Conservation (phyloP, 306 rosid species). For the Trifolium subterraneum region DNA sequence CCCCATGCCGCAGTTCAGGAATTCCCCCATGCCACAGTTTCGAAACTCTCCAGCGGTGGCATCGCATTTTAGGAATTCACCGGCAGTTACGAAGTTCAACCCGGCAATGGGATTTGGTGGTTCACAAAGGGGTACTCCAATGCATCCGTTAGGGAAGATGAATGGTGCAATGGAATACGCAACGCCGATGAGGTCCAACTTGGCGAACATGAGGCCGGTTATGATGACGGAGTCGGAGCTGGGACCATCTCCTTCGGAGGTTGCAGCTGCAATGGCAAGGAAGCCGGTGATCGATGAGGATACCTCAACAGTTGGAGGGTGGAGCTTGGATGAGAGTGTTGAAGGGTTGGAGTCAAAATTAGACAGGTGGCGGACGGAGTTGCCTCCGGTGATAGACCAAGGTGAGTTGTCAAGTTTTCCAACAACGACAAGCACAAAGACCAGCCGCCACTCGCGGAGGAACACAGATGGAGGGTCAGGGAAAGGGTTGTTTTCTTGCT, state of each 20-base stretch:
- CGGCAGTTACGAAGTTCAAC: conserved; percentile 33
- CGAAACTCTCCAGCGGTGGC: conserved; percentile 20
- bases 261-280: conserved; percentile 69
- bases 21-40: conserved; percentile 36
- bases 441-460: conserved; percentile 48
- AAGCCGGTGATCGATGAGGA: conserved; percentile 52
- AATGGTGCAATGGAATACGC: conserved; percentile 47
- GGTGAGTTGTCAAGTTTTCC: conserved; percentile 58
- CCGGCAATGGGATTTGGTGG: conserved; percentile 29
- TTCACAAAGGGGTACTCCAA: conserved; percentile 40
- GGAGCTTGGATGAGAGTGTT: conserved; percentile 73
- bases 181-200: conserved; percentile 67
- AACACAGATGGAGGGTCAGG: conserved; percentile 62
- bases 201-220: conserved; percentile 34
- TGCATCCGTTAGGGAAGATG: conserved; percentile 35
- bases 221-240: conserved; percentile 75
- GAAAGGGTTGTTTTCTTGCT: conserved; percentile 72
- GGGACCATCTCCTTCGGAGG: conserved; percentile 92
- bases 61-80: conserved; percentile 25
- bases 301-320: conserved; percentile 62
- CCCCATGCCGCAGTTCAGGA: conserved; percentile 17
- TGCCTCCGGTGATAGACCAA: conserved; percentile 71
- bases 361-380: conserved; percentile 80
- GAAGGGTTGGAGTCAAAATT: conserved; percentile 80
- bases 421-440: conserved; percentile 26